Evolutionary conservation across 2,329 filamentous ascomycete species (phyloP).

Genomic region (Leptographium wingfieldii): DNA sequence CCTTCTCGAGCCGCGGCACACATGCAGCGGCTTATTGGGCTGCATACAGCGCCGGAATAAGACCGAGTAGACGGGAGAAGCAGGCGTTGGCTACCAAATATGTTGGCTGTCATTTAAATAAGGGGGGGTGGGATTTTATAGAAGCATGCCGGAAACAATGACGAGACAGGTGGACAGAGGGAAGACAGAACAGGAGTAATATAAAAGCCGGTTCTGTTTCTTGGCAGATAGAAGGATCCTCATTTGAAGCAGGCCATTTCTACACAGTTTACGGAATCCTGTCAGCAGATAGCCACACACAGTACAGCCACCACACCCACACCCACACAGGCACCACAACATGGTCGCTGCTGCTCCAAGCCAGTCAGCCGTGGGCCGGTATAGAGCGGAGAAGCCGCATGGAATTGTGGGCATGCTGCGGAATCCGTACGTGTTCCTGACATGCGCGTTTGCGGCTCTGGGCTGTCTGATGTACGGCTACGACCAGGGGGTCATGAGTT

Average conservation of each 20-base stretch:
- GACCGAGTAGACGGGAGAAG: background rate
- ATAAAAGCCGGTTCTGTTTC: too few relatives aligned
- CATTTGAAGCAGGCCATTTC: too few relatives aligned
- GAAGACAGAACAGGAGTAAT: background rate
- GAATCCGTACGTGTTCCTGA: conserved; percentile 34
- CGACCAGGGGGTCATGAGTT: conserved; percentile 67
- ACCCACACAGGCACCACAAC: background rate
- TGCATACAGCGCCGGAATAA: too few relatives aligned
- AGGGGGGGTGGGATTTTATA: background rate
- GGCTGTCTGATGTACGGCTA: conserved; percentile 55
- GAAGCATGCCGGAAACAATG: background rate
- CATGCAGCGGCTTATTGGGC: too few relatives aligned
- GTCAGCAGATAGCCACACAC: background rate
- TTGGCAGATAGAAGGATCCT: too few relatives aligned
- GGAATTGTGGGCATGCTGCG: background rate
- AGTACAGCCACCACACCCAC: background rate
- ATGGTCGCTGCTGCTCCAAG: background rate
- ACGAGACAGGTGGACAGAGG: too few relatives aligned
- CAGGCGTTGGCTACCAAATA: too few relatives aligned
- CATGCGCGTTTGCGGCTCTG: conserved; percentile 49
- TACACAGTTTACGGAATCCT: too few relatives aligned
- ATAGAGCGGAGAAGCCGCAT: background rate
- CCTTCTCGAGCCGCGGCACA: too few relatives aligned
- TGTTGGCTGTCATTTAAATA: too few relatives aligned
- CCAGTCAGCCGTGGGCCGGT: background rate